Evolutionary conservation across 345 rosid species (phyloP).

Genomic region (Eucalyptus melliodora): DNA sequence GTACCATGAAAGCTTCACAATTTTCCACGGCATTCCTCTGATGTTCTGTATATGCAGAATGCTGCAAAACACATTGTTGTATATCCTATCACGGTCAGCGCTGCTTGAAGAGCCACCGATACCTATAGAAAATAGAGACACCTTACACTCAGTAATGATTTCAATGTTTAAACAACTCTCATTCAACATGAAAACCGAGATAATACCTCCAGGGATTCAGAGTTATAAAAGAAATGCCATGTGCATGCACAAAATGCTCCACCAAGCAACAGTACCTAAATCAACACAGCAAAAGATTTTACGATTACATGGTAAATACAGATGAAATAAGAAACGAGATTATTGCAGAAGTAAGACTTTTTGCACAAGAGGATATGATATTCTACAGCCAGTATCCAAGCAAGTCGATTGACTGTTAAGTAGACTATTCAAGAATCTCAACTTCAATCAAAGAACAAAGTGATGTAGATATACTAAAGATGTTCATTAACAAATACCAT

Average conservation of each 20-base stretch:
- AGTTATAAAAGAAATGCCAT: constrained; percentile 95
- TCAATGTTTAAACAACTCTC: not conserved
- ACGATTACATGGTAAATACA: not conserved
- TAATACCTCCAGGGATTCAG: constrained; percentile 82
- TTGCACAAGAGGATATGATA: not conserved
- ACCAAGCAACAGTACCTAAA: constrained; percentile 77
- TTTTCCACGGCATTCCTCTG: constrained; percentile 30
- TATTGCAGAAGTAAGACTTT: not conserved
- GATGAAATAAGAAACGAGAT: not conserved
- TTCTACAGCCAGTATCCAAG: not conserved
- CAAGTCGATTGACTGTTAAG: not conserved
- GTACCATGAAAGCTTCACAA: constrained; percentile 5
- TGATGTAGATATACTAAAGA: not conserved
- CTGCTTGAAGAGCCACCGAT: constrained; percentile 73
- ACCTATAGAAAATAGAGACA: constrained; percentile 20
- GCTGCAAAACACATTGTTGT: constrained; percentile 80
- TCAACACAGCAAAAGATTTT: not conserved
- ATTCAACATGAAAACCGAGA: not conserved
- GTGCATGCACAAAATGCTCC: constrained; percentile 97
- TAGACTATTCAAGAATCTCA: not conserved
- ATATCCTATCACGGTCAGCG: constrained; percentile 67
- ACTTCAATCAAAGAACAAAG: not conserved
- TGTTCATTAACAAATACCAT: not conserved
- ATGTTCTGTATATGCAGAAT: constrained; percentile 52
- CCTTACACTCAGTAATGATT: not conserved